phyloP scores from a whole-genome alignment of 306 rosid genomes.

The Senna tora region DNA sequence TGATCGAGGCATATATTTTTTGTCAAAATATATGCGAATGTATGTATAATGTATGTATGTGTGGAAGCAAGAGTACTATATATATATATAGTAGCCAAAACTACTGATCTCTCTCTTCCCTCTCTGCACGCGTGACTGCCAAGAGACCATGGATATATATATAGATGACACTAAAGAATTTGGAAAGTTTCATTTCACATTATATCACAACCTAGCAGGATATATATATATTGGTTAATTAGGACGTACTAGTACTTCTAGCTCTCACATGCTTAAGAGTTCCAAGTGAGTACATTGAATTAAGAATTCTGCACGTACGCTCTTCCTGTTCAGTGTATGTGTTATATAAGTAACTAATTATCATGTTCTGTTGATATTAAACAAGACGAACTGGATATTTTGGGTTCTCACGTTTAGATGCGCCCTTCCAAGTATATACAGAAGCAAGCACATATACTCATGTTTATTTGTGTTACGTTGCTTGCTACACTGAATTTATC shows the following conservation, averaged over 20 bases:
- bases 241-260: neutral
- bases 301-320: conserved; percentile 3
- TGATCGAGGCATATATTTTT: conserved; percentile 36
- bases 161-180: conserved; percentile 11
- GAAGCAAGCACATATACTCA: no score
- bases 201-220: conserved; percentile 10
- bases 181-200: conserved; percentile 31
- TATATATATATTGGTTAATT: neutral
- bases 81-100: conserved; percentile 9
- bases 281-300: conserved; percentile 8
- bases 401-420: neutral
- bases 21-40: conserved; percentile 48
- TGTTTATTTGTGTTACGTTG: no score
- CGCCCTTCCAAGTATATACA: no score
- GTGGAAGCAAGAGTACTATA: conserved; percentile 41
- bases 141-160: no score
- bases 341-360: neutral
- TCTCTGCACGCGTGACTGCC: conserved; percentile 23
- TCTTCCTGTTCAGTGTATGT: no score
- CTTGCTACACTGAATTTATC: no score
- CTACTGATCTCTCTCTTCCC: neutral
- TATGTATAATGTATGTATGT: no score
- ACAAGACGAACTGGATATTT: neutral
- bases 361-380: neutral
- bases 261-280: conserved; percentile 27